Evolutionary conservation across 306 rosid species (phyloP).

Genomic region (Vigna unguiculata): DNA sequence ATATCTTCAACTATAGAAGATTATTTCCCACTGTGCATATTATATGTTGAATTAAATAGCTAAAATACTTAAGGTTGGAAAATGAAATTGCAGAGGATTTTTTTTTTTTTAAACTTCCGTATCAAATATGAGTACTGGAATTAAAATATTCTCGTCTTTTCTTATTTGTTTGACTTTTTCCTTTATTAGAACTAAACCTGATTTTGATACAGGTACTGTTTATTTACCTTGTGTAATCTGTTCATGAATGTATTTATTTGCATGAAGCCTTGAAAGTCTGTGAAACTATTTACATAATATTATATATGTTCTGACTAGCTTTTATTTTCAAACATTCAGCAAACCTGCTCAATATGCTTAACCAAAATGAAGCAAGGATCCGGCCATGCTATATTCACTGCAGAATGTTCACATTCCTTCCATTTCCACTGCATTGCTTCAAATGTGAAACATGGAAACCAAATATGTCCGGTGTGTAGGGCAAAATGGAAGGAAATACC

Average conservation of each 20-base stretch:
- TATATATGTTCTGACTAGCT: constrained; percentile 38
- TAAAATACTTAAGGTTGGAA: constrained; percentile 27
- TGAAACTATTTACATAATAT: constrained; percentile 8
- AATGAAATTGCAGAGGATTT: constrained; percentile 5
- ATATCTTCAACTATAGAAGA: constrained; percentile 24
- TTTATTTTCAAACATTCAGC: constrained; percentile 60
- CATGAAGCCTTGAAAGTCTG: constrained; percentile 9
- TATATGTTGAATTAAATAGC: constrained; percentile 42
- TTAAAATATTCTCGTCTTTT: constrained; percentile 2
- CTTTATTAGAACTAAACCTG: not conserved
- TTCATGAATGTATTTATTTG: not conserved
- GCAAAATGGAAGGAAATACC: constrained; percentile 99
- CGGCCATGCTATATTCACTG: constrained; percentile 95
- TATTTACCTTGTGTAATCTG: constrained; percentile 8
- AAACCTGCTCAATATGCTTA: constrained; percentile 90
- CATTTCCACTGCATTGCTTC: constrained; percentile 96
- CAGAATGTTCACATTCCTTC: constrained; percentile 95
- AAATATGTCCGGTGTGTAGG: constrained; percentile 93
- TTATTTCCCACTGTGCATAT: constrained; percentile 30
- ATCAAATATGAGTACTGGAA: not conserved
- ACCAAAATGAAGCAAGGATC: constrained; percentile 92
- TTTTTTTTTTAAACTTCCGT: constrained; percentile 11
- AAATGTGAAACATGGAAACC: constrained; percentile 90
- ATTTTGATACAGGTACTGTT: constrained; percentile 5
- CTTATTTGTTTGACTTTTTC: not conserved